Percentiles rank a stretch among this genome's conserved stretches.
Evolutionary conservation across 345 rosid genomes (phyloP).

Genomic region (sweet orange (Citrus sinensis)): DNA sequence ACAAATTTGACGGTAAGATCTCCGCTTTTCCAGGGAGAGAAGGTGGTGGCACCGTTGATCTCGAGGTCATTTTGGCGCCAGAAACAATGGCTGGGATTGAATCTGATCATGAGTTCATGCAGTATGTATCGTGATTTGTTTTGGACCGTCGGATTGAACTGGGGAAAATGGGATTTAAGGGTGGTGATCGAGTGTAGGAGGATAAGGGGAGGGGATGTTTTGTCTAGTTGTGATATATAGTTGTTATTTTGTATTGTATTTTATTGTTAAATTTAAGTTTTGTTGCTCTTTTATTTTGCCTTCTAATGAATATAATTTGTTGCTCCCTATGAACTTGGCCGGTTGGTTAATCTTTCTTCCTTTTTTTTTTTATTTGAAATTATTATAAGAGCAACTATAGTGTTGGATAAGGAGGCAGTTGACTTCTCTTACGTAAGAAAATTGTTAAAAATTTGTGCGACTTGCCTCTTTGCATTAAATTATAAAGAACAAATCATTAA

Average conservation of each 20-base stretch:
- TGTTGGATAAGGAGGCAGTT: slow-evolving; percentile 1
- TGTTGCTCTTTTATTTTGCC: neutral
- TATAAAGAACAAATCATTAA: neutral
- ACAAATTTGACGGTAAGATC: slow-evolving; percentile 95
- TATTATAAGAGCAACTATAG: neutral
- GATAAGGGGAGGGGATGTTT: neutral
- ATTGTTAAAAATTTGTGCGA: neutral
- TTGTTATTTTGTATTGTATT: neutral
- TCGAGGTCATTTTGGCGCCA: slow-evolving; percentile 81
- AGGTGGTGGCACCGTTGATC: slow-evolving; percentile 74
- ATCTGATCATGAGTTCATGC: slow-evolving; percentile 71
- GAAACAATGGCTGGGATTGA: slow-evolving; percentile 80
- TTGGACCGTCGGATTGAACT: neutral
- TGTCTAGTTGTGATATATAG: neutral
- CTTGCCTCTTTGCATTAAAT: neutral
- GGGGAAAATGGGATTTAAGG: neutral
- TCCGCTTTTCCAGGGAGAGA: slow-evolving; percentile 92
- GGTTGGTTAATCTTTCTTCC: neutral
- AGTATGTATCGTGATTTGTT: slow-evolving; percentile 31
- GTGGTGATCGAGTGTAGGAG: neutral
- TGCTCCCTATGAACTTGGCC: too few species aligned
- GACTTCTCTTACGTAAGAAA: neutral
- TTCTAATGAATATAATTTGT: too few species aligned
- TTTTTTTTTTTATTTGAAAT: neutral
- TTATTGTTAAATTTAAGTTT: neutral